Evolutionary conservation across 2,329 filamentous ascomycete species (phyloP).

Genomic region (Amesomyces nigricolor): DNA sequence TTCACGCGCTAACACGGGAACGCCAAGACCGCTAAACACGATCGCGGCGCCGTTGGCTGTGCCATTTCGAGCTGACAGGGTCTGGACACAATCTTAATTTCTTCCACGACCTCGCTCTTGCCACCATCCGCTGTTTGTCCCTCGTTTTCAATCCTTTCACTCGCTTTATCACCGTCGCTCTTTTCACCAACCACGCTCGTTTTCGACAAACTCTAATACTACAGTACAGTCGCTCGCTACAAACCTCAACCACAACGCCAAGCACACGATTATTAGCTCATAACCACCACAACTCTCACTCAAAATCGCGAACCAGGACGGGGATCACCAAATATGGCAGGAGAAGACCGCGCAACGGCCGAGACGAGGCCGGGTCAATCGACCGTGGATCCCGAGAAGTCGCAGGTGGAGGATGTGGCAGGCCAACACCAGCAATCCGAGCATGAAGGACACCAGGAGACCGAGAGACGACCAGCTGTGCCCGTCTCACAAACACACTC

Average conservation of each 20-base stretch:
- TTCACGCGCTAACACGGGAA: background rate
- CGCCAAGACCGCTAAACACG: slow-evolving; percentile 14
- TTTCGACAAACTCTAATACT: background rate
- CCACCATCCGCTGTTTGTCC: background rate
- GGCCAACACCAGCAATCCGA: background rate
- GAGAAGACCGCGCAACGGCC: slow-evolving; percentile 1
- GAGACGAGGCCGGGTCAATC: background rate
- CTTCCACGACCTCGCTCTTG: slow-evolving; percentile 4
- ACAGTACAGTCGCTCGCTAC: background rate
- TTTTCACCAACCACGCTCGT: background rate
- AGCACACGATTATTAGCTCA: background rate
- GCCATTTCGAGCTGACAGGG: background rate
- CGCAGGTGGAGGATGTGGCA: background rate
- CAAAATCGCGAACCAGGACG: background rate
- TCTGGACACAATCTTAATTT: slow-evolving; percentile 18
- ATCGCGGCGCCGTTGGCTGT: background rate
- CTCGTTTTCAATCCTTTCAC: background rate
- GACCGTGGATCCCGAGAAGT: background rate
- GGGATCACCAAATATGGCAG: slow-evolving; percentile 11
- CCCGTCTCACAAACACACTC: slow-evolving; percentile 1
- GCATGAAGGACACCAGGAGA: background rate
- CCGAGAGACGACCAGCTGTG: background rate
- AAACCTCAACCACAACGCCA: background rate
- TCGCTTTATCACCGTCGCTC: slow-evolving; percentile 1
- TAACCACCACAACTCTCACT: background rate